Evolutionary conservation across 371 early-diverging fungal genomes (phyloP), one percentile per base, ranked within the genome.

Genomic region (Apophysomyces elegans): DNA sequence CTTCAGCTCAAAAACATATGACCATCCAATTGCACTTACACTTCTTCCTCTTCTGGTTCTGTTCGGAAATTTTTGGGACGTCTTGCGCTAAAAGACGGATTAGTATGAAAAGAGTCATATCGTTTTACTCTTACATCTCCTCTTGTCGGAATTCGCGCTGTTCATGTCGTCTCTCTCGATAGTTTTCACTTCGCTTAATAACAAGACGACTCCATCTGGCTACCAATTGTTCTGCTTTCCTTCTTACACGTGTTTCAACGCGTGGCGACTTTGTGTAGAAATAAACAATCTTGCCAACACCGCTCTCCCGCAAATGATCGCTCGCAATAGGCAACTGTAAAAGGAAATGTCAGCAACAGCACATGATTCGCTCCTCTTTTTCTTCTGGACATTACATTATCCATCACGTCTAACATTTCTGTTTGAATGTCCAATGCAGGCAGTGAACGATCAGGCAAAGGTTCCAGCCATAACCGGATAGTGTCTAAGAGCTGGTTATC

Each of bases 381-480:
- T 21, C 8, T 26, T 37, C 26, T 37, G 37, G 32, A 14, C 32
- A 66, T 56, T 83, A 92, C 86, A 71, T 88, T 88, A 35, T 79
- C 79, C 64, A 99, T 76, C 5, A 90, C 72, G 21, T 87, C 86
- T 14, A 99, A 74, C 84, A 99, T 83, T 37, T 87, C 87, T 64
- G 80, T 86, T 73, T 96, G 98, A 63, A 99, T 91, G 67, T 96
- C 95, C 64, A 96, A 83, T 72, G 88, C 91, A 7, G 99, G 99
- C 69, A 99, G 78, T 4, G 97, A 91, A 11, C 93, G 92, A 78
- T 99, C 99, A 39, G 95, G 91, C 36, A 98, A 81, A 35, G 99
- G 99, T 73, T 99, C 99, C 32, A 99, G 84, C 99, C 99, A 99
- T 26, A 90, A 71, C 62, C 90, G 90, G 66, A 99, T 91, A 14